These are phyloP conservation scores for Peronospora belbahrii DNA, from an alignment of 352 stramenopile genomes.

Conservation along the genomic window DNA sequence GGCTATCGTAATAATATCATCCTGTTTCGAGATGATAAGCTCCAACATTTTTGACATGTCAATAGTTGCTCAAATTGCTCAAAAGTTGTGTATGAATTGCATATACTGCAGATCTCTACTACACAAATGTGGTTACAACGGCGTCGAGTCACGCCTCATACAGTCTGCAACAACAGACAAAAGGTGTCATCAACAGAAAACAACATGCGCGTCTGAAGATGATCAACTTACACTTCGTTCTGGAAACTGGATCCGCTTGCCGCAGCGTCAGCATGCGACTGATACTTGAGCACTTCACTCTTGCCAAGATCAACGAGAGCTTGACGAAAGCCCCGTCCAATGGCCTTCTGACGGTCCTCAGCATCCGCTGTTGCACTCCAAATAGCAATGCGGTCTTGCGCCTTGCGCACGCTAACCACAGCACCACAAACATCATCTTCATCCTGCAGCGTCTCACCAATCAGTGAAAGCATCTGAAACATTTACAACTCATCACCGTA, in stretches of 20 bases:
- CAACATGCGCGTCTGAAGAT: not conserved
- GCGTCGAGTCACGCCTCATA: slow-evolving; percentile 73
- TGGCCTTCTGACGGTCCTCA: slow-evolving; percentile 68
- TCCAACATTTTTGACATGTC: not conserved
- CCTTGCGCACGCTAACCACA: slow-evolving; percentile 93
- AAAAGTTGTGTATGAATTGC: slow-evolving; percentile 32
- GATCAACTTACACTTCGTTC: slow-evolving; percentile 81
- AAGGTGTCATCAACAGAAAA: not conserved
- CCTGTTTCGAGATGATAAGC: not conserved
- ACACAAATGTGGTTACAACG: slow-evolving; percentile 50
- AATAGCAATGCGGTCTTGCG: slow-evolving; percentile 93
- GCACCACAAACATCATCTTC: slow-evolving; percentile 92
- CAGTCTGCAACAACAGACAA: slow-evolving; percentile 40
- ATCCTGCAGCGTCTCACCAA: slow-evolving; percentile 93
- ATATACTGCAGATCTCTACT: slow-evolving; percentile 35
- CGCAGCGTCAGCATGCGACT: slow-evolving; percentile 80
- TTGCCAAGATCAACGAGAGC: slow-evolving; percentile 79
- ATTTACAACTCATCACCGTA: slow-evolving; percentile 1
- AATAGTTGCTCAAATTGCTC: slow-evolving; percentile 2
- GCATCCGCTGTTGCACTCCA: slow-evolving; percentile 86
- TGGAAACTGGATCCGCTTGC: slow-evolving; percentile 86
- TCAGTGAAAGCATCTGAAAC: slow-evolving; percentile 88
- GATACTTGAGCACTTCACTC: slow-evolving; percentile 86
- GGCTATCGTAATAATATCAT: not conserved
- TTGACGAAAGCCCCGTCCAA: slow-evolving; percentile 74